Percentiles rank a stretch among this genome's conserved stretches.
These are phyloP conservation scores for Alternaria sp. DNA, from an alignment of 2,329 filamentous ascomycete genomes.

Conservation along the genomic window DNA sequence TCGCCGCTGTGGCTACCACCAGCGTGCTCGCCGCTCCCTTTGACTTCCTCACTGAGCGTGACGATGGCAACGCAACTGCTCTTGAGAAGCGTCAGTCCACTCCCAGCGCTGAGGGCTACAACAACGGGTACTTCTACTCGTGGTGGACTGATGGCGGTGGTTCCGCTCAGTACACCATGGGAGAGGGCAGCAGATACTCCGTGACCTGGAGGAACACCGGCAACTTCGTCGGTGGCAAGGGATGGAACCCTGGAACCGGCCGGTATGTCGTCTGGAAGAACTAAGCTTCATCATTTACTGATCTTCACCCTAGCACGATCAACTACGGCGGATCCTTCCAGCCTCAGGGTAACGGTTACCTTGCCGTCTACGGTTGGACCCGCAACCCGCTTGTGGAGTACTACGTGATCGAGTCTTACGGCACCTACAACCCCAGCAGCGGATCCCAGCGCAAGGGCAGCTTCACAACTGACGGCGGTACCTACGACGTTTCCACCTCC, in stretches of 20 bases:
- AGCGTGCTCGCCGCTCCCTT: conserved; percentile 23
- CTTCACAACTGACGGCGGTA: conserved; percentile 58
- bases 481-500: conserved; percentile 58
- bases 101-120: conserved; percentile 55
- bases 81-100: conserved; percentile 41
- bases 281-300: background rate
- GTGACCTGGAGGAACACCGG: conserved; percentile 29
- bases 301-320: conserved; percentile 16
- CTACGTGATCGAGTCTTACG: conserved; percentile 62
- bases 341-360: conserved; percentile 27
- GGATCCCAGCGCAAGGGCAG: conserved; percentile 55
- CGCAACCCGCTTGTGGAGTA: conserved; percentile 61
- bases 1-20: conserved; percentile 24
- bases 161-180: conserved; percentile 31
- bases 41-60: conserved; percentile 25
- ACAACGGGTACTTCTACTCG: conserved; percentile 61
- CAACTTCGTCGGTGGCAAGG: conserved; percentile 37
- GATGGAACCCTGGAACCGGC: conserved; percentile 50
- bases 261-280: conserved; percentile 46
- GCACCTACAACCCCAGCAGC: conserved; percentile 55
- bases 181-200: conserved; percentile 28
- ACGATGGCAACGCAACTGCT: conserved; percentile 26
- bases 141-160: conserved; percentile 62
- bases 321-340: conserved; percentile 24
- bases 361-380: conserved; percentile 63